Percentiles rank a stretch among this genome's conserved stretches.
phyloP scores from a whole-genome alignment of 1,139 yeast genomes.

The Yamadazyma buinensis region DNA sequence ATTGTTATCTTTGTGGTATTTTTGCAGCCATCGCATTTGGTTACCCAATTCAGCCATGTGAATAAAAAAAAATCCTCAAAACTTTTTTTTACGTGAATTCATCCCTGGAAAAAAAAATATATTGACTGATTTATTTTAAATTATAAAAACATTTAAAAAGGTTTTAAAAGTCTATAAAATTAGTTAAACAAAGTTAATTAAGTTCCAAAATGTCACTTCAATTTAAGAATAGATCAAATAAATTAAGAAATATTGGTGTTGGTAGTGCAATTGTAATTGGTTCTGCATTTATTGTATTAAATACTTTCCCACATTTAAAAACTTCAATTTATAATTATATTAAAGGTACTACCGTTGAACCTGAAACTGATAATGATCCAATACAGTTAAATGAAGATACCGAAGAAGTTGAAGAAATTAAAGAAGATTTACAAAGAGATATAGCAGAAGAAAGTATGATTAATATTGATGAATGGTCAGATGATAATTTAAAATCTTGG shows the following conservation, averaged over 20 bases:
- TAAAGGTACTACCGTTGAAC: conserved; percentile 17
- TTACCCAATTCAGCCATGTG: no score
- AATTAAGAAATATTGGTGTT: conserved; percentile 5
- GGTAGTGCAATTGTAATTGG: conserved; percentile 44
- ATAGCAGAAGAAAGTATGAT: conserved; percentile 19
- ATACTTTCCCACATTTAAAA: conserved; percentile 52
- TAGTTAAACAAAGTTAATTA: background rate
- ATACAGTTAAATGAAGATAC: conserved; percentile 16
- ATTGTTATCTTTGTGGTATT: no score
- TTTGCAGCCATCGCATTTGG: no score
- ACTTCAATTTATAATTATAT: conserved; percentile 22
- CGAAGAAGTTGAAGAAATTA: conserved; percentile 6
- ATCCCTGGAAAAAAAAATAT: no score
- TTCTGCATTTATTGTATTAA: conserved; percentile 40
- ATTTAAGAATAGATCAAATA: conserved; percentile 6
- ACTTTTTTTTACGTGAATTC: no score
- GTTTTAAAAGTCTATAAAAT: no score
- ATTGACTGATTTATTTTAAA: no score
- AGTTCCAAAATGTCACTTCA: conserved; percentile 9
- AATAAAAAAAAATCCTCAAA: no score
- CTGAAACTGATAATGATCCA: conserved; percentile 18
- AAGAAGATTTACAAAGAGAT: conserved; percentile 2
- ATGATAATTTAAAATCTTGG: conserved; percentile 37
- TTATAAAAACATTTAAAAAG: no score
- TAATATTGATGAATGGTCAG: conserved; percentile 35